A percentile compares a stretch with the other conserved stretches of the same genome.
Evolutionary conservation across 202 grass and related monocot genomes (phyloP).

Genomic region (Saccharum hybrid): DNA sequence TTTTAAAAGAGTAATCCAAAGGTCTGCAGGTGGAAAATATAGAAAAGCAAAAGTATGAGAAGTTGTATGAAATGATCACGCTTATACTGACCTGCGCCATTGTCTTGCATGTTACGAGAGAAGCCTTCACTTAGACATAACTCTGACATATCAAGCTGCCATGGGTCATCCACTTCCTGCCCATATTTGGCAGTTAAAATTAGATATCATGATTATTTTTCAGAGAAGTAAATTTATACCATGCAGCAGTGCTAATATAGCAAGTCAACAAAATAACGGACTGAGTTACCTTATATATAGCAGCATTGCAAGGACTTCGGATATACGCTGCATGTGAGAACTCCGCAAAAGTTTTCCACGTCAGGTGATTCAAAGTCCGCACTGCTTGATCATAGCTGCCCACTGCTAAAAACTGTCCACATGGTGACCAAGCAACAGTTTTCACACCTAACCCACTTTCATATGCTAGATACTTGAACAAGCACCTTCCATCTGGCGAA

Average conservation of each 20-base stretch:
- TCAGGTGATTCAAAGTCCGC: slow-evolving; percentile 82
- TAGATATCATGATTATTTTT: slow-evolving; percentile 28
- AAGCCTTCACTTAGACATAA: slow-evolving; percentile 77
- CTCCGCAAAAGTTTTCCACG: slow-evolving; percentile 96
- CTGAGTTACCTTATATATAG: slow-evolving; percentile 75
- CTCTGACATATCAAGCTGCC: slow-evolving; percentile 95
- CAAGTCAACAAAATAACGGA: slow-evolving; percentile 17
- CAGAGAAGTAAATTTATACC: slow-evolving; percentile 33
- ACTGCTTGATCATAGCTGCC: slow-evolving; percentile 96
- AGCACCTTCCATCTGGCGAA: slow-evolving; percentile 91
- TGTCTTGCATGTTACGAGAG: slow-evolving; percentile 68
- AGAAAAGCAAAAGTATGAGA: slow-evolving; percentile 28
- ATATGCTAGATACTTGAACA: slow-evolving; percentile 91
- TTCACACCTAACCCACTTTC: slow-evolving; percentile 95
- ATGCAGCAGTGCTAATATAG: neutral
- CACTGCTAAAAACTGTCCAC: slow-evolving; percentile 92
- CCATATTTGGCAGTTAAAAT: slow-evolving; percentile 42
- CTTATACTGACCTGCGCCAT: slow-evolving; percentile 58
- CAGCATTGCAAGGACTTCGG: slow-evolving; percentile 68
- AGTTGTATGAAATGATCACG: slow-evolving; percentile 2
- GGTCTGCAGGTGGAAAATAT: slow-evolving; percentile 13
- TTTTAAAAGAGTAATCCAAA: neutral
- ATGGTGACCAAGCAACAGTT: slow-evolving; percentile 94
- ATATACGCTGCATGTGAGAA: slow-evolving; percentile 76
- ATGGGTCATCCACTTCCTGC: slow-evolving; percentile 94